Evolutionary conservation across 208 protist species (phyloP).

Genomic region (Blechomonas ayalai): DNA sequence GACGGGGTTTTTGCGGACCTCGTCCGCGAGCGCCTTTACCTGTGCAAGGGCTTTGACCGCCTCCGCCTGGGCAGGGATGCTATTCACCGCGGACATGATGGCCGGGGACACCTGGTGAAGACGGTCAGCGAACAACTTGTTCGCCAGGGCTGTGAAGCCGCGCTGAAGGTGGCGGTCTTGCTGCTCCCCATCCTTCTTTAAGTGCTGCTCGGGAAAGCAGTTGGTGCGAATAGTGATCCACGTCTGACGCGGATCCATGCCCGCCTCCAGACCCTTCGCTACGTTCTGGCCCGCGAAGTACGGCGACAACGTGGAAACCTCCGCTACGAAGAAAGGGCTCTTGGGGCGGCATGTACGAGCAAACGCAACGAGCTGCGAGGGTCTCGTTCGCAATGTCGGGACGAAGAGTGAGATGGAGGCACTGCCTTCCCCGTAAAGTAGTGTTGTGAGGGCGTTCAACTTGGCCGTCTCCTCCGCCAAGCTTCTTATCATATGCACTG

Average conservation of each 20-base stretch:
- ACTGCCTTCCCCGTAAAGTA: conserved; percentile 86
- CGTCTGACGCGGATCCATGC: conserved; percentile 58
- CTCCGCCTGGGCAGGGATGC: conserved; percentile 61
- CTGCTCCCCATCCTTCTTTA: conserved; percentile 44
- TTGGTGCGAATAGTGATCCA: conserved; percentile 73
- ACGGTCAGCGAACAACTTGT: conserved; percentile 84
- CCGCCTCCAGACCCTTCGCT: conserved; percentile 38
- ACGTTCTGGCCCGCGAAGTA: conserved; percentile 66
- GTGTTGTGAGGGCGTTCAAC: conserved; percentile 73
- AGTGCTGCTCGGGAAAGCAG: conserved; percentile 52
- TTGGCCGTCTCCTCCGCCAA: conserved; percentile 77
- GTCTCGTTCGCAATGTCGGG: conserved; percentile 58
- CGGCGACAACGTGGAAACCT: conserved; percentile 65
- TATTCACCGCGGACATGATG: conserved; percentile 67
- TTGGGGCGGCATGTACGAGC: conserved; percentile 85
- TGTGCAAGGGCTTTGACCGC: conserved; percentile 14
- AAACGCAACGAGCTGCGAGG: conserved; percentile 80
- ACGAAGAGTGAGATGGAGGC: conserved; percentile 87
- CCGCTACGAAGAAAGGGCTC: conserved; percentile 84
- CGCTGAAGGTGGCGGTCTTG: conserved; percentile 70
- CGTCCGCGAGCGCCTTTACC: conserved; percentile 31
- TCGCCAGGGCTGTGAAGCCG: conserved; percentile 76
- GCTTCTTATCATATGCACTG: conserved; percentile 85
- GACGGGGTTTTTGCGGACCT: conserved; percentile 49
- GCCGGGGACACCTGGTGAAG: conserved; percentile 70